Base-by-base conservation (phyloP, 2,329 filamentous ascomycete species). In the Epichloe glyceriae region DNA sequence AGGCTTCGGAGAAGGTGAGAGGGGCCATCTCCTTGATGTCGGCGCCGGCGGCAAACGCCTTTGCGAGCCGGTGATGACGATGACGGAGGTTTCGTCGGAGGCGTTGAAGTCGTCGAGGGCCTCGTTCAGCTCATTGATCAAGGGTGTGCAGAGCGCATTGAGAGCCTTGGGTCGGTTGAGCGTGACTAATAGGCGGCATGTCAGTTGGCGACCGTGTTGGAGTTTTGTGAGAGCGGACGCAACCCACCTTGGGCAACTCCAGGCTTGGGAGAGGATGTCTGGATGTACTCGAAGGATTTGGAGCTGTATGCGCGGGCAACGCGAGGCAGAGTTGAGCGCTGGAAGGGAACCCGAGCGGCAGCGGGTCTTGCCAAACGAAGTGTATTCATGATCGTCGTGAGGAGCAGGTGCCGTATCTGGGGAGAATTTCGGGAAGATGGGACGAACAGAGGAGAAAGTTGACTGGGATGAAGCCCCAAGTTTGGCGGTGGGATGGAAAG, bases 11-110 rank as follows among this genome's bases (percentile, higher is more conserved):
- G 71, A 98, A 98, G 50, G 84, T 90, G 39, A 96, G 80, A 54
- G 88, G 83, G 33, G 88, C 86, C 93, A 98, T 98, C 71, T 98
- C 93, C 70, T 97, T 97, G 74, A 98, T 98, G 69, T 98, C 93
- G 54, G 93, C 93, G 48, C 93, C 93, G 43, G 93, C 91, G 33
- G 91, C 91, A 64, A 96, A 98, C 41, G 91, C 90, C 68, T 85
- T 57, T 88, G 76, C 44, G 85, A 94, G 50, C 93, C 93, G 1
- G 93, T 96, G 52, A 98, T 75, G 53, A 98, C 70, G 60, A 95
- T 88, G 59, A 84, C 85, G 10, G 80, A 79, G 56, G 89, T 84
- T 34, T 77, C 74, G 51, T 83, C 75, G 55, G 86, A 81, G 46
- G 75, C 67, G 62, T 91, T 85, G 70, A 90, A 82, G 52, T 79